Evolutionary conservation across 495 filamentous ascomycete species (phyloP).

Genomic region (Neurospora intermedia): DNA sequence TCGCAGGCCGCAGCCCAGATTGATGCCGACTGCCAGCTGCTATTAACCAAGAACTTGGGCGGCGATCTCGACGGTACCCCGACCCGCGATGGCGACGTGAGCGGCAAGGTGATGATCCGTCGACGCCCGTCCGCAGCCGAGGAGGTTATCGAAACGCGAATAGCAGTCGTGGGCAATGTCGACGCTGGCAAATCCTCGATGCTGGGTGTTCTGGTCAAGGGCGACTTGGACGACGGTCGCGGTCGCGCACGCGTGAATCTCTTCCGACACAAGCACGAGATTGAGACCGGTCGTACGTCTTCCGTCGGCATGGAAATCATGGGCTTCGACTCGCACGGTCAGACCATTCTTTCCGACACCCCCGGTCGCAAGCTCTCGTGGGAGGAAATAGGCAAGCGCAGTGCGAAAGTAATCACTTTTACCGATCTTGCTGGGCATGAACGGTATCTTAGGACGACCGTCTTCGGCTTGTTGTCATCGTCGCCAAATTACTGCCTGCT

Average conservation of each 20-base stretch:
- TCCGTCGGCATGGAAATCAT: slow-evolving; percentile 99
- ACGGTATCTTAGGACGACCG: slow-evolving; percentile 88
- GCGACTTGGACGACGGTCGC: slow-evolving; percentile 86
- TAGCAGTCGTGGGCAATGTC: slow-evolving; percentile 95
- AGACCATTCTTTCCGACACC: slow-evolving; percentile 68
- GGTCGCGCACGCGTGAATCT: slow-evolving; percentile 93
- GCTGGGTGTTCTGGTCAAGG: slow-evolving; percentile 93
- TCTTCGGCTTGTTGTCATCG: slow-evolving; percentile 88
- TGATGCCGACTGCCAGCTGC: slow-evolving; percentile 62
- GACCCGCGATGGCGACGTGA: slow-evolving; percentile 58
- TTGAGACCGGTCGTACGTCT: slow-evolving; percentile 88
- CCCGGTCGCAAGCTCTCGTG: slow-evolving; percentile 74
- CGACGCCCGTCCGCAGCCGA: slow-evolving; percentile 63
- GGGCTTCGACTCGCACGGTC: slow-evolving; percentile 86
- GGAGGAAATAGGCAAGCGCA: slow-evolving; percentile 96
- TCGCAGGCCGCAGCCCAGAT: slow-evolving; percentile 52
- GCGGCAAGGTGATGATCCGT: slow-evolving; percentile 77
- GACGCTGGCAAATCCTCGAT: slow-evolving; percentile 97
- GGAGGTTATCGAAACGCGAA: slow-evolving; percentile 87
- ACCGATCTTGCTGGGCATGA: slow-evolving; percentile 95
- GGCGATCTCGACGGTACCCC: slow-evolving; percentile 61
- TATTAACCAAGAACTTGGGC: slow-evolving; percentile 74
- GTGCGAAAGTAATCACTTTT: slow-evolving; percentile 93
- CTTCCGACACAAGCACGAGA: slow-evolving; percentile 95
- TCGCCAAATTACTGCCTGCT: slow-evolving; percentile 96